Evolutionary conservation across 2,329 filamentous ascomycete genomes (phyloP).

Genomic region (Fusarium sp.): DNA sequence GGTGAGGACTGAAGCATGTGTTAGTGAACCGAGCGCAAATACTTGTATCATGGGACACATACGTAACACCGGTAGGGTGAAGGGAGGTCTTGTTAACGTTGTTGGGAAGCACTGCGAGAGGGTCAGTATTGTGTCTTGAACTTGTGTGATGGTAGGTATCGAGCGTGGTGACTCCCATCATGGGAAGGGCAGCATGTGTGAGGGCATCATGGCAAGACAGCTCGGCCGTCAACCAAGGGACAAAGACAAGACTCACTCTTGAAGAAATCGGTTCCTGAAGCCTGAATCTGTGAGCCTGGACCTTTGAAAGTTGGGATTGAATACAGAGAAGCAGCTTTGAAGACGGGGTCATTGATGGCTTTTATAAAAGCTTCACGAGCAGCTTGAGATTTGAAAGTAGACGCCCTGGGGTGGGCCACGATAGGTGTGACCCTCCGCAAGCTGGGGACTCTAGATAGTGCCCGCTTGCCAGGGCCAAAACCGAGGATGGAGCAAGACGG

Average conservation of each 20-base stretch:
- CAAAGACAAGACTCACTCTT: slow-evolving; percentile 52
- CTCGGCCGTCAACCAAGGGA: slow-evolving; percentile 5
- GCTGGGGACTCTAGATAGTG: slow-evolving; percentile 43
- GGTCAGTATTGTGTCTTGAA: slow-evolving; percentile 37
- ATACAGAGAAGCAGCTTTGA: slow-evolving; percentile 53
- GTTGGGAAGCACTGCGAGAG: slow-evolving; percentile 61
- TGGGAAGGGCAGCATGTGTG: slow-evolving; percentile 16
- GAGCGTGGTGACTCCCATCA: slow-evolving; percentile 9
- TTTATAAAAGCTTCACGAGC: slow-evolving; percentile 52
- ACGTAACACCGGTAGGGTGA: slow-evolving; percentile 91
- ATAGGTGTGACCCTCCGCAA: slow-evolving; percentile 44
- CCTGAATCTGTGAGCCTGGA: slow-evolving; percentile 54
- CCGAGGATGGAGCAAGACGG: slow-evolving; percentile 46
- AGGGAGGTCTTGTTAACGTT: slow-evolving; percentile 91
- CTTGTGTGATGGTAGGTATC: slow-evolving; percentile 2
- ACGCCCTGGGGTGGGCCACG: slow-evolving; percentile 42
- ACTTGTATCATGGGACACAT: slow-evolving; percentile 57
- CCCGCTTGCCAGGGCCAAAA: slow-evolving; percentile 43
- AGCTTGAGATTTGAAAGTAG: slow-evolving; percentile 36
- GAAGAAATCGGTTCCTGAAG: slow-evolving; percentile 53
- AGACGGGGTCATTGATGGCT: slow-evolving; percentile 56
- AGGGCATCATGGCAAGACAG: slow-evolving; percentile 24
- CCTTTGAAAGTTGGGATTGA: slow-evolving; percentile 52
- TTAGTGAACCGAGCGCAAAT: slow-evolving; percentile 42
- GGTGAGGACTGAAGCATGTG: slow-evolving; percentile 70